These are phyloP conservation scores for Haematococcus lacustris DNA, from an alignment of 139 green algal species.

Conservation along the genomic window DNA sequence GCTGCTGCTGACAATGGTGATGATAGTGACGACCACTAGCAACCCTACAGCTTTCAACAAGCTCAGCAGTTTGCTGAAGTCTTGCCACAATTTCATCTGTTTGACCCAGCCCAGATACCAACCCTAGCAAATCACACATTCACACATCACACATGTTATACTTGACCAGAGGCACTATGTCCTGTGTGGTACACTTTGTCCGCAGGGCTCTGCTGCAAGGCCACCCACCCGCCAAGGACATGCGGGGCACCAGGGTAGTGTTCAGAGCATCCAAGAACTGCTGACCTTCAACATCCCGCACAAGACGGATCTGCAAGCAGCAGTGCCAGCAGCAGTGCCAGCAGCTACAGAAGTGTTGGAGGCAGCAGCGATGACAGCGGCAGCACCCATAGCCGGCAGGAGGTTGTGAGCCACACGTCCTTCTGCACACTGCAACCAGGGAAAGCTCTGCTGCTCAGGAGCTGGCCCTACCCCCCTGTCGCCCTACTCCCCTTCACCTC, in stretches of 20 bases:
- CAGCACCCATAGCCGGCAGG: not conserved
- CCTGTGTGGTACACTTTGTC: not conserved
- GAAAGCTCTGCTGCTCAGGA: no score
- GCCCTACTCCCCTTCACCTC: not conserved
- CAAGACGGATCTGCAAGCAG: slow-evolving; percentile 50
- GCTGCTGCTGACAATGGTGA: not conserved
- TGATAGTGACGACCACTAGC: not conserved
- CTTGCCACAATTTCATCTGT: not conserved
- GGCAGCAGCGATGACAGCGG: not conserved
- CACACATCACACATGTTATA: not conserved
- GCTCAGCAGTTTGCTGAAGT: not conserved
- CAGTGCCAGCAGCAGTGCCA: not conserved
- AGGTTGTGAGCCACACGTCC: not conserved
- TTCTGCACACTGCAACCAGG: no score
- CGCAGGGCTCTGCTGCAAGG: not conserved
- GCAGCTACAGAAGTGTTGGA: not conserved
- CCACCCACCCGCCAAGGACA: slow-evolving; percentile 45
- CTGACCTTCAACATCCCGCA: slow-evolving; percentile 64
- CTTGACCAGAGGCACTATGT: not conserved
- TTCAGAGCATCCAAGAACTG: slow-evolving; percentile 68
- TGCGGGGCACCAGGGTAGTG: slow-evolving; percentile 54
- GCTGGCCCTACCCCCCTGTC: no score
- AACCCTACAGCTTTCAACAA: not conserved
- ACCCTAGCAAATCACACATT: not conserved
- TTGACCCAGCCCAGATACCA: not conserved